These are phyloP conservation scores for Acidiella bohemica DNA, from an alignment of 495 filamentous ascomycete species.

Conservation along the genomic window DNA sequence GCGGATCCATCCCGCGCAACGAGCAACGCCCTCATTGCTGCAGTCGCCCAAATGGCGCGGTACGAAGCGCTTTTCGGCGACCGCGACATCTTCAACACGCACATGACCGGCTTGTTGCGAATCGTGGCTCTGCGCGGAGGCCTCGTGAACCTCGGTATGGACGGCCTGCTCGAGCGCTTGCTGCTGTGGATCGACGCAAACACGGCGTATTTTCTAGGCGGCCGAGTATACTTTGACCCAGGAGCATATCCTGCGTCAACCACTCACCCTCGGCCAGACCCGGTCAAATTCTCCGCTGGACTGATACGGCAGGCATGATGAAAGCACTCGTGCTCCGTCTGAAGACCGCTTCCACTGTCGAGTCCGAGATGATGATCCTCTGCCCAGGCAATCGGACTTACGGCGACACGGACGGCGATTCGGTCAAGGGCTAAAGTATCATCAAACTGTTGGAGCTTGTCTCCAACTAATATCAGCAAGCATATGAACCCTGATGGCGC, in stretches of 20 bases:
- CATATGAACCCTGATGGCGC: too few relatives aligned
- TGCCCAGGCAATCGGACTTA: too few relatives aligned
- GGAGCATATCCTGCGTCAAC: slow-evolving; percentile 9
- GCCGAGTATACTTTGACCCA: slow-evolving; percentile 12
- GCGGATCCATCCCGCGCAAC: slow-evolving; percentile 5
- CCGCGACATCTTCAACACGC: slow-evolving; percentile 16
- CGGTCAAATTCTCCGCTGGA: slow-evolving; percentile 4
- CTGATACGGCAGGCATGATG: neutral
- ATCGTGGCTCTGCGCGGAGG: slow-evolving; percentile 18
- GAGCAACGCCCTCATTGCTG: slow-evolving; percentile 14
- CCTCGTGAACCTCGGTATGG: slow-evolving; percentile 11
- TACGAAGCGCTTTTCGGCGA: slow-evolving; percentile 20
- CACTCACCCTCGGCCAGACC: slow-evolving; percentile 8
- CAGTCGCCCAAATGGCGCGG: slow-evolving; percentile 14
- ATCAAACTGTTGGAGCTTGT: too few relatives aligned
- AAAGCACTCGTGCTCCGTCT: too few relatives aligned
- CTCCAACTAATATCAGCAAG: too few relatives aligned
- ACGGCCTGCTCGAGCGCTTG: slow-evolving; percentile 17
- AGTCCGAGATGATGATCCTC: too few relatives aligned
- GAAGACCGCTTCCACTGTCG: too few relatives aligned
- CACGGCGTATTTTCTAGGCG: slow-evolving; percentile 4
- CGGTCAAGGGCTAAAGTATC: too few relatives aligned
- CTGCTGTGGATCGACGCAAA: slow-evolving; percentile 20
- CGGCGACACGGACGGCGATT: too few relatives aligned
- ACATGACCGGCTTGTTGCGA: slow-evolving; percentile 17